Evolutionary conservation across 2,329 filamentous ascomycete genomes (phyloP).

Genomic region (Cladosporium sp.): DNA sequence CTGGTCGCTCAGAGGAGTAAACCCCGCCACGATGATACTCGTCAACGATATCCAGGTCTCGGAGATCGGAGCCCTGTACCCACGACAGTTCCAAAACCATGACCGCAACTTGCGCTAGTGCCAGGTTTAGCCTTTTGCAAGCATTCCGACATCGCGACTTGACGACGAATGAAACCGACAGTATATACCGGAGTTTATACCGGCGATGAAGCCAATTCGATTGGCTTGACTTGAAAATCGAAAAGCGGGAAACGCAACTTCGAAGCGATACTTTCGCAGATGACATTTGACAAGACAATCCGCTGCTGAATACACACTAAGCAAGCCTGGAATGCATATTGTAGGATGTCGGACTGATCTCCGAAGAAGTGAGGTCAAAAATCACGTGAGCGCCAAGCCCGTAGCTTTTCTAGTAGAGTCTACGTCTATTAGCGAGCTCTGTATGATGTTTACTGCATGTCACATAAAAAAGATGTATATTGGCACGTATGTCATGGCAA

Average conservation of each 20-base stretch:
- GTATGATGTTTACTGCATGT: too few species aligned
- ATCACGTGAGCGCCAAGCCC: slow-evolving; percentile 10
- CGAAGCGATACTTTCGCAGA: neutral
- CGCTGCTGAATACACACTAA: too few species aligned
- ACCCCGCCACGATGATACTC: slow-evolving; percentile 2
- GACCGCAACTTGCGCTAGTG: neutral
- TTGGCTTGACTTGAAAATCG: neutral
- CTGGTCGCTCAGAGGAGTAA: neutral
- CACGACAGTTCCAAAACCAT: neutral
- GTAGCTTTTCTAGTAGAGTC: neutral
- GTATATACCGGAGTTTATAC: neutral
- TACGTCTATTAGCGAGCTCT: neutral
- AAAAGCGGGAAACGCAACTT: neutral
- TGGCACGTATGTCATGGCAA: too few species aligned
- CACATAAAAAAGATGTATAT: too few species aligned
- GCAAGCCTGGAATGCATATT: neutral
- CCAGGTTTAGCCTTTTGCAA: neutral
- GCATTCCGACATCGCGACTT: neutral
- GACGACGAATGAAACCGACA: neutral
- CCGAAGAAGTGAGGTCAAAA: slow-evolving; percentile 12
- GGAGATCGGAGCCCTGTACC: neutral
- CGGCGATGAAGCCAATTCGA: neutral
- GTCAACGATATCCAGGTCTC: neutral
- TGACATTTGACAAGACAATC: too few species aligned
- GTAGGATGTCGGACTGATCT: neutral